Evolutionary conservation across 1,284 basidiomycete genomes (phyloP), one percentile per base, ranked within the genome.

Genomic region (Ceratobasidium sp.): DNA sequence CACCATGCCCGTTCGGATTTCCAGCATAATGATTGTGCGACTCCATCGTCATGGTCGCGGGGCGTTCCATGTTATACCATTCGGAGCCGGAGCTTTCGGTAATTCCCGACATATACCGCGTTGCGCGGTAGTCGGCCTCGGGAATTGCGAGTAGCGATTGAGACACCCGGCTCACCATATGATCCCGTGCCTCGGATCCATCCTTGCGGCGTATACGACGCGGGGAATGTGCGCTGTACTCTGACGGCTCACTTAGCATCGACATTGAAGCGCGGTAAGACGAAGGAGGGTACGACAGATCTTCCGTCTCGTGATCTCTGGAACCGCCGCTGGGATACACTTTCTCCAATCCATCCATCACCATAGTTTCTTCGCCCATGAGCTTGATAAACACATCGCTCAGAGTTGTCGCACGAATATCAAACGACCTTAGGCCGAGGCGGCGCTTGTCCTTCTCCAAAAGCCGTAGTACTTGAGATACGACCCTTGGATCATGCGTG

Each of bases 361-460:
- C 36, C 25, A 28, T 2, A n/a, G 46, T 25, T 3, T 67, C 82
- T 40, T 83, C 81, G 70, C 83, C 81, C 88, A 91, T 92, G 33
- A 94, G 81, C 58, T 85, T 83, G 9, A 94, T 82, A 81, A 94
- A 94, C 51, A 94, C 89, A 73, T 92, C 89, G 77, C 93, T 91
- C 60, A 94, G 88, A 7, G 90, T 87, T 0, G 91, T 88, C 3
- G 88, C 88, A 23, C 88, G 81, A 11, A 92, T 83, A 64, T 92
- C 88, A 77, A 90, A 92, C 0, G 84, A 84, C 0, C 77, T 75
- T 21, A 91, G 81, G 5, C 78, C 75, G 30, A 83, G 81, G 1
- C 75, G 67, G 1, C 64, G 75, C 72, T 81, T 82, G 28, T 85
- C 81, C 1, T 79, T 74, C 40, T 90, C 86, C 0, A 92, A 79